Evolutionary conservation across 495 filamentous ascomycete species (phyloP).

Genomic region (Penicillium macrosclerotiorum): DNA sequence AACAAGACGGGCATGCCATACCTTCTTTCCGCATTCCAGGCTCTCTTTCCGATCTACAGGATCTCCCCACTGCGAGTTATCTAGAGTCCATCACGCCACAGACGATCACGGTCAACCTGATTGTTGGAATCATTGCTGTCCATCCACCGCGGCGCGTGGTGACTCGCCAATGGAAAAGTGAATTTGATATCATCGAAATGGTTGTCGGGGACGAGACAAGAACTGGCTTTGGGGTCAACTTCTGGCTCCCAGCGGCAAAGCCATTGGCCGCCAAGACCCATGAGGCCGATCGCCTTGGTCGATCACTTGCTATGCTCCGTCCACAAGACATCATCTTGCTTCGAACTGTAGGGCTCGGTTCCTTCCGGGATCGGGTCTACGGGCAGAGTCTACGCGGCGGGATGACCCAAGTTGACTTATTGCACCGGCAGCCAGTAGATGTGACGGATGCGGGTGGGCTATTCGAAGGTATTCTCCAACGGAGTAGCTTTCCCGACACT

Average conservation of each 20-base stretch:
- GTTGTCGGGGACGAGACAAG: constrained; percentile 84
- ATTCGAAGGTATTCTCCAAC: constrained; percentile 21
- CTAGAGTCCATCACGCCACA: constrained; percentile 69
- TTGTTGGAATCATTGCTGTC: constrained; percentile 75
- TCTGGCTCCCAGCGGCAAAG: constrained; percentile 63
- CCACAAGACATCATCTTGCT: constrained; percentile 73
- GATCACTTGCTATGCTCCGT: constrained; percentile 50
- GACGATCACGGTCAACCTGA: constrained; percentile 74
- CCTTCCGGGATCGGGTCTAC: constrained; percentile 71
- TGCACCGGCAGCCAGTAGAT: constrained; percentile 51
- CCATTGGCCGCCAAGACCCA: constrained; percentile 20
- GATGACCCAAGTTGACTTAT: constrained; percentile 67
- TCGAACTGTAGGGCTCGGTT: constrained; percentile 71
- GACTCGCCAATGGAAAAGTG: constrained; percentile 45
- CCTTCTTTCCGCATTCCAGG: constrained; percentile 23
- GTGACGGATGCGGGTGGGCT: constrained; percentile 38
- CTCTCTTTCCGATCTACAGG: constrained; percentile 59
- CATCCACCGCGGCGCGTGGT: constrained; percentile 60
- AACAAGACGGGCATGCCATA: constrained; percentile 10
- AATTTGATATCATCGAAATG: constrained; percentile 67
- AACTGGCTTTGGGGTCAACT: constrained; percentile 76
- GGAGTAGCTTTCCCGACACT: constrained; percentile 23
- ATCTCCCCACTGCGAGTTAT: constrained; percentile 68
- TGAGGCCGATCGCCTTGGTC: constrained; percentile 31
- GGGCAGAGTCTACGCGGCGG: constrained; percentile 70